phyloP scores from a whole-genome alignment of 306 rosid genomes.

The Gastrolobium bilobum region DNA sequence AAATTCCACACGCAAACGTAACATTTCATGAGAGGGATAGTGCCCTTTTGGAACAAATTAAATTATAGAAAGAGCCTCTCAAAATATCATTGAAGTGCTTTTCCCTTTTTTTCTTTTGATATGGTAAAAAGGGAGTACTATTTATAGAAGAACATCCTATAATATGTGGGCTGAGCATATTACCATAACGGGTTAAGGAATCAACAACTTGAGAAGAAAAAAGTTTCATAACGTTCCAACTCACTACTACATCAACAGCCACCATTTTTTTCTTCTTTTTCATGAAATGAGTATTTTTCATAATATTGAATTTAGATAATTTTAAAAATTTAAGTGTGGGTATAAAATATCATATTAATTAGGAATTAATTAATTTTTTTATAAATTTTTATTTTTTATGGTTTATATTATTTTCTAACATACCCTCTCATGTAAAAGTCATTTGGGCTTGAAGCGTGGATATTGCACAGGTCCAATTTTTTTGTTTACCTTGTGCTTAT shows the following conservation, averaged over 20 bases:
- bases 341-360: too few relatives aligned
- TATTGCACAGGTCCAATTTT: too few relatives aligned
- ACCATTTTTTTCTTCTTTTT: not conserved
- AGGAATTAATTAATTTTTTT: too few relatives aligned
- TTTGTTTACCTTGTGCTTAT: too few relatives aligned
- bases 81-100: constrained; percentile 3
- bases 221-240: not conserved
- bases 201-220: not conserved
- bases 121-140: not conserved
- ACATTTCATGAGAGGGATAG: not conserved
- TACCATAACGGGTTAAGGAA: not conserved
- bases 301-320: not conserved
- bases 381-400: too few relatives aligned
- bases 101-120: constrained; percentile 7
- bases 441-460: too few relatives aligned
- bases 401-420: too few relatives aligned
- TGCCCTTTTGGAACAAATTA: constrained; percentile 31
- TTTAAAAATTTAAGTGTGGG: too few relatives aligned
- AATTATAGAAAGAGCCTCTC: not conserved
- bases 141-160: not conserved
- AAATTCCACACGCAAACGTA: constrained; percentile 43
- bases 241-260: not conserved
- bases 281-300: not conserved
- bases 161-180: not conserved
- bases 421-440: too few relatives aligned